A percentile compares a stretch with the other conserved stretches of the same genome.
phyloP scores from a whole-genome alignment of 1,284 basidiomycete species.

The Leccinum insolens region DNA sequence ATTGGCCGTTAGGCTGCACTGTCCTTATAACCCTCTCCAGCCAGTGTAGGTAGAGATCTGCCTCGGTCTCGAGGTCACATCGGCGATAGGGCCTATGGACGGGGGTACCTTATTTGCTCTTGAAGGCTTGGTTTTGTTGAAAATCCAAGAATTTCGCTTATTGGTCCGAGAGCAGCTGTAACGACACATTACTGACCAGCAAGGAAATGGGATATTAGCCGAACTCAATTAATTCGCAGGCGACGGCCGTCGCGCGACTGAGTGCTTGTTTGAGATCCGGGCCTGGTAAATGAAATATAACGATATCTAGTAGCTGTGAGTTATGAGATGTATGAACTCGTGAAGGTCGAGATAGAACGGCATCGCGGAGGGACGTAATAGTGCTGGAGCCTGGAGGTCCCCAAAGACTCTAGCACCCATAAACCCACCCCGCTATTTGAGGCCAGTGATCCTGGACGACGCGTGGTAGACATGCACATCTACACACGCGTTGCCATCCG shows the following conservation, averaged over 20 bases:
- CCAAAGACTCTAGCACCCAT: conserved; percentile 22
- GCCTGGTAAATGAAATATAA: conserved; percentile 35
- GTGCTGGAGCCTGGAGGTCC: conserved; percentile 25
- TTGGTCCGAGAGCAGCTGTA: conserved; percentile 30
- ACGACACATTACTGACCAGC: conserved; percentile 35
- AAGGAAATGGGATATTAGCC: conserved; percentile 32
- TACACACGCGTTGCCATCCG: conserved; percentile 29
- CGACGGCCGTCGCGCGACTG: conserved; percentile 27
- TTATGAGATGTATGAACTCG: conserved; percentile 35
- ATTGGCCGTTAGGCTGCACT: conserved; percentile 20
- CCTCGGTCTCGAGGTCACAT: conserved; percentile 25
- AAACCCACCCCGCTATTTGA: conserved; percentile 28
- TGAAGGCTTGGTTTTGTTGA: conserved; percentile 21
- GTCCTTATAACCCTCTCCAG: conserved; percentile 32
- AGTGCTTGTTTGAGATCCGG: conserved; percentile 29
- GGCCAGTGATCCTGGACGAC: conserved; percentile 18
- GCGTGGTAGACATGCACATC: conserved; percentile 32
- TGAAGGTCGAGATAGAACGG: conserved; percentile 28
- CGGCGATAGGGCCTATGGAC: conserved; percentile 36
- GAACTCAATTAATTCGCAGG: conserved; percentile 39
- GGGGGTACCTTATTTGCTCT: conserved; percentile 37
- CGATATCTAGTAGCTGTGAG: conserved; percentile 30
- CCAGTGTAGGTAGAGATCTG: conserved; percentile 22
- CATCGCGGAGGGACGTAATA: conserved; percentile 36
- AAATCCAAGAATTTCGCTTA: conserved; percentile 39